A percentile compares a stretch with the other conserved stretches of the same genome.
These are phyloP conservation scores for Haematococcus lacustris DNA, from an alignment of 139 green algal genomes.

Conservation along the genomic window DNA sequence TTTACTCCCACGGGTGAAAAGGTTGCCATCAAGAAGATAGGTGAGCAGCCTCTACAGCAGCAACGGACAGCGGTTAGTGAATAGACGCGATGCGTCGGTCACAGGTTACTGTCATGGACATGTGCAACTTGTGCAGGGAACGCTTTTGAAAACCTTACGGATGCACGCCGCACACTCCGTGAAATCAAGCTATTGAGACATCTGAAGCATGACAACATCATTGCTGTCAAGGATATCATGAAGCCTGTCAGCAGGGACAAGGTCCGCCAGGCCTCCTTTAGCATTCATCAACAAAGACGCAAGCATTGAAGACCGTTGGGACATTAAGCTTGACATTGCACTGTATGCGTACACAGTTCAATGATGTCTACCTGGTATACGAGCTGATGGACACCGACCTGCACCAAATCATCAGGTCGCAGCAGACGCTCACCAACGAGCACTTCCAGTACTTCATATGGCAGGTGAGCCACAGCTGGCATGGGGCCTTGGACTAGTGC, in stretches of 20 bases:
- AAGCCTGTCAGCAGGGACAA: constrained; percentile 35
- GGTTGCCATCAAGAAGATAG: constrained; percentile 90
- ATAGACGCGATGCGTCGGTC: too few species aligned
- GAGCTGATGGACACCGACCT: constrained; percentile 99
- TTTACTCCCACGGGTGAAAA: constrained; percentile 68
- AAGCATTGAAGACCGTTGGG: too few species aligned
- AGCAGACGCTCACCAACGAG: constrained; percentile 89
- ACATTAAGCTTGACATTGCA: too few species aligned
- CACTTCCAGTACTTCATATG: constrained; percentile 99
- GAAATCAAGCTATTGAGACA: constrained; percentile 88
- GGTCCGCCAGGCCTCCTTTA: too few species aligned
- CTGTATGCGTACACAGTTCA: constrained; percentile 65
- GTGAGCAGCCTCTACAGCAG: too few species aligned
- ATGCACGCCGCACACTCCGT: constrained; percentile 84
- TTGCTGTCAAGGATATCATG: constrained; percentile 63
- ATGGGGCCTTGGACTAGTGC: too few species aligned
- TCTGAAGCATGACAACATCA: constrained; percentile 81
- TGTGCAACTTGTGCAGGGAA: constrained; percentile 48
- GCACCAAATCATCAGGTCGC: constrained; percentile 97
- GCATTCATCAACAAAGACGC: too few species aligned
- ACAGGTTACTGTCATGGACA: too few species aligned
- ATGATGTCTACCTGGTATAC: constrained; percentile 97
- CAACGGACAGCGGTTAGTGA: too few species aligned
- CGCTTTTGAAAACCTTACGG: constrained; percentile 92
- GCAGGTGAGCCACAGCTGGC: constrained; percentile 63